Evolutionary conservation across 306 rosid genomes (phyloP).

Genomic region (Quercus robur): DNA sequence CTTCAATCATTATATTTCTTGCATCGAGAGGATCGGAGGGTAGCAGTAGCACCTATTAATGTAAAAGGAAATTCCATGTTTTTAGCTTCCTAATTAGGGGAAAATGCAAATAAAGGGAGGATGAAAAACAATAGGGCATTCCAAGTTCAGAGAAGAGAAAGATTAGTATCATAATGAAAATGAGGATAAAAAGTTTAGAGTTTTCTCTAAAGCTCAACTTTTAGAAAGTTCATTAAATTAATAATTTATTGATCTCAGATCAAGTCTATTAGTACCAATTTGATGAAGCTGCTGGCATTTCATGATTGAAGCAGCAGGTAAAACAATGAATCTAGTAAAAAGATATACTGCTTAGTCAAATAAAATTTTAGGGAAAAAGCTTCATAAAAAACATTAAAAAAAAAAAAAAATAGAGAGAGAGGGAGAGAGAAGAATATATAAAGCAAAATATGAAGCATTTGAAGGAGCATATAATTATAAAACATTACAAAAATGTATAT

Average conservation of each 20-base stretch:
- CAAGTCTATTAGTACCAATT: not conserved
- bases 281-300: not conserved
- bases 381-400: not conserved
- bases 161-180: not conserved
- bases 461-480: conserved; percentile 1
- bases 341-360: not conserved
- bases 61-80: conserved; percentile 6
- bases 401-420: not conserved
- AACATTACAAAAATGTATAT: conserved; percentile 5
- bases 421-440: not conserved
- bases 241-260: conserved; percentile 1
- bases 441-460: not conserved
- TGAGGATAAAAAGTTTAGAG: not conserved
- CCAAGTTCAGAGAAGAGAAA: conserved; percentile 10
- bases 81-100: conserved; percentile 21
- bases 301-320: conserved; percentile 9
- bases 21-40: conserved; percentile 97
- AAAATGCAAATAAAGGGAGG: conserved; percentile 8
- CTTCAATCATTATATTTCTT: conserved; percentile 96
- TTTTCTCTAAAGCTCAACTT: conserved; percentile 3
- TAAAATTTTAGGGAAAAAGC: not conserved
- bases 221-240: not conserved
- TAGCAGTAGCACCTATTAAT: conserved; percentile 59
- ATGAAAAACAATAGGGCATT: not conserved
- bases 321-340: conserved; percentile 17